A percentile compares a stretch with the other conserved stretches of the same genome.
phyloP scores from a whole-genome alignment of 73 alveolate species.

The Symbiodinium natans region DNA sequence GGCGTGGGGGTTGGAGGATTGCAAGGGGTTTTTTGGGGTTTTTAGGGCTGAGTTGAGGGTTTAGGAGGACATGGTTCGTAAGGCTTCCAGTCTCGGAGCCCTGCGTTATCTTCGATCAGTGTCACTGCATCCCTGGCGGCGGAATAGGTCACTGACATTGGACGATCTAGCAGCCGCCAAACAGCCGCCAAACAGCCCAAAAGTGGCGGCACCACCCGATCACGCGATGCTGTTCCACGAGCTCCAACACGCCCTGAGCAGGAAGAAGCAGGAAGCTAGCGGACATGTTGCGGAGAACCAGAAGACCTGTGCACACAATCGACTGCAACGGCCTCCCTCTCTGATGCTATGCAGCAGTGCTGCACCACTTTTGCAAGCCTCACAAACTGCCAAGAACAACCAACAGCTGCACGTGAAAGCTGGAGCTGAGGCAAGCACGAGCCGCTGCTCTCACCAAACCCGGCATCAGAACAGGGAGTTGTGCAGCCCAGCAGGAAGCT shows the following conservation, averaged over 20 bases:
- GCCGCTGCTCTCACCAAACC: constrained; percentile 56
- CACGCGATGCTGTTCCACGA: constrained; percentile 91
- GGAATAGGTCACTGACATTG: background rate
- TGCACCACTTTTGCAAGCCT: constrained; percentile 79
- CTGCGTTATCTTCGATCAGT: constrained; percentile 49
- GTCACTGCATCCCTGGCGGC: constrained; percentile 50
- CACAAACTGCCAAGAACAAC: no score
- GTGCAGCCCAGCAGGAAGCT: constrained; percentile 70
- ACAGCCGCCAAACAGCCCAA: no score
- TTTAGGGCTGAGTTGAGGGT: no score
- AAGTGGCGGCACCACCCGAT: constrained; percentile 18
- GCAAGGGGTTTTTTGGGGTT: no score
- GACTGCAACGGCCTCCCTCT: constrained; percentile 42
- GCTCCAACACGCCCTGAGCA: constrained; percentile 66
- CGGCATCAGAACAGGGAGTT: constrained; percentile 64
- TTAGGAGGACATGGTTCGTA: background rate
- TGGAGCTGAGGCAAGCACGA: constrained; percentile 33
- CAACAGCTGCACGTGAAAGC: no score
- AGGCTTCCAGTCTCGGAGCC: background rate
- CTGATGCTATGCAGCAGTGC: constrained; percentile 90
- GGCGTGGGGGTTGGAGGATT: background rate
- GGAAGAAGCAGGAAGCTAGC: no score
- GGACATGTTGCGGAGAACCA: background rate
- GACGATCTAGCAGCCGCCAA: background rate
- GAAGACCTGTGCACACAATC: background rate